Evolutionary conservation across 345 rosid genomes (phyloP), one percentile per base, ranked within the genome.

Genomic region (Luvunga scandens): DNA sequence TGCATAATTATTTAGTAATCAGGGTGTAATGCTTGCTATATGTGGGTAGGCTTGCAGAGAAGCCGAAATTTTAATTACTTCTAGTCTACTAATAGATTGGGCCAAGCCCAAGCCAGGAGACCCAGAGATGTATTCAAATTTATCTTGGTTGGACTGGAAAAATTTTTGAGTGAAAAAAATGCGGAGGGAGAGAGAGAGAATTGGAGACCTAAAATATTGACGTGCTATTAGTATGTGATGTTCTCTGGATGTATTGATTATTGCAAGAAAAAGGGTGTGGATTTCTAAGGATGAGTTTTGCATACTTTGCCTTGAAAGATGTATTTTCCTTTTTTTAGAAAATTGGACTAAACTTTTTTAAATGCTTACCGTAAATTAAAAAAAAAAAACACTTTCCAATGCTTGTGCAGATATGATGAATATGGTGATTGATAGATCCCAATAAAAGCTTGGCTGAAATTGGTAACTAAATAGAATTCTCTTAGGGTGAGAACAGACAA

Each of bases 391-490:
- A 8, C 9, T 10, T 53, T n/a, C n/a, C n/a, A 57, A 65, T 67
- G 62, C 33, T 75, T 64, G 56, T 88, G 76, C 89, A 94, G 99
- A 85, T 92, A 89, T 85, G 97, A 95, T 60, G 91, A 82, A 48
- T 92, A 88, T 70, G 97, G 98, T 16, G 97, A 92, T 77, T n/a
- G n/a, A n/a, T n/a, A n/a, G n/a, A n/a, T n/a, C n/a, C n/a, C n/a
- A n/a, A n/a, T n/a, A n/a, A n/a, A n/a, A n/a, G n/a, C n/a, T n/a
- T n/a, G n/a, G n/a, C n/a, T n/a, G n/a, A n/a, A n/a, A n/a, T n/a
- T n/a, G n/a, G n/a, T n/a, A n/a, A n/a, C n/a, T n/a, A n/a, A n/a
- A n/a, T n/a, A n/a, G n/a, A n/a, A n/a, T n/a, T n/a, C n/a, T n/a
- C n/a, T n/a, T n/a, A n/a, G n/a, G n/a, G n/a, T n/a, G n/a, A n/a